phyloP scores from a whole-genome alignment of 202 grass and related monocot genomes.

The Sporobolus alterniflorus region DNA sequence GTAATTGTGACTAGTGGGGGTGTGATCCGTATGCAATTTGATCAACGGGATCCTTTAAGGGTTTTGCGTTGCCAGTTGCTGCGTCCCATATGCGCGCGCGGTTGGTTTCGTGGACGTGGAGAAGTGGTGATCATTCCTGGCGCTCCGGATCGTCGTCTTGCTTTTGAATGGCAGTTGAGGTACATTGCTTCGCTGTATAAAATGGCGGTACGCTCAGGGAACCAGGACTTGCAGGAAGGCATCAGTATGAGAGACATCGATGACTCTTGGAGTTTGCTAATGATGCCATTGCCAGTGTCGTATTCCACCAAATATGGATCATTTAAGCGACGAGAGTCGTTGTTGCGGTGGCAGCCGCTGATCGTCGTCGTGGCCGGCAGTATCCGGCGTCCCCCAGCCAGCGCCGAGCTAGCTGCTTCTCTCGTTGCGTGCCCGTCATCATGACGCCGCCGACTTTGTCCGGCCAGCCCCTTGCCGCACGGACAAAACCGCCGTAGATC shows the following conservation, averaged over 20 bases:
- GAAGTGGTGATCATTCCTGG: neutral
- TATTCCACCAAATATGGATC: neutral
- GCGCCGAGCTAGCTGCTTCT: neutral
- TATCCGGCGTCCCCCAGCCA: neutral
- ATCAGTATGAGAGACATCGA: neutral
- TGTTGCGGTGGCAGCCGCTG: too few relatives aligned
- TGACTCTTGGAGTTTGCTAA: neutral
- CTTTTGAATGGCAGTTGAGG: too few relatives aligned
- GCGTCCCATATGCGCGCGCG: too few relatives aligned
- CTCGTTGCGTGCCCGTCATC: neutral
- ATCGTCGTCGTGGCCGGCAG: too few relatives aligned
- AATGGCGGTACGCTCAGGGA: neutral
- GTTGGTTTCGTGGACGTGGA: too few relatives aligned
- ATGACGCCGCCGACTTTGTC: neutral
- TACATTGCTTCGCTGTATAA: neutral
- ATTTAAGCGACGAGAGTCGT: neutral
- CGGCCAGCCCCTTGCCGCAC: neutral
- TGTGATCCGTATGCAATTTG: too few relatives aligned
- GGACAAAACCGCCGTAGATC: constrained; percentile 4
- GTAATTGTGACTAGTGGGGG: too few relatives aligned
- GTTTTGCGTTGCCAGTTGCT: too few relatives aligned
- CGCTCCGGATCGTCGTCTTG: neutral
- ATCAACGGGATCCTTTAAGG: too few relatives aligned
- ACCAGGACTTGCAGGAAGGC: neutral
- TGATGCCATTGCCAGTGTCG: too few relatives aligned